phyloP scores from a whole-genome alignment of 2,329 filamentous ascomycete species.

The Aspergillus eucalypticola region DNA sequence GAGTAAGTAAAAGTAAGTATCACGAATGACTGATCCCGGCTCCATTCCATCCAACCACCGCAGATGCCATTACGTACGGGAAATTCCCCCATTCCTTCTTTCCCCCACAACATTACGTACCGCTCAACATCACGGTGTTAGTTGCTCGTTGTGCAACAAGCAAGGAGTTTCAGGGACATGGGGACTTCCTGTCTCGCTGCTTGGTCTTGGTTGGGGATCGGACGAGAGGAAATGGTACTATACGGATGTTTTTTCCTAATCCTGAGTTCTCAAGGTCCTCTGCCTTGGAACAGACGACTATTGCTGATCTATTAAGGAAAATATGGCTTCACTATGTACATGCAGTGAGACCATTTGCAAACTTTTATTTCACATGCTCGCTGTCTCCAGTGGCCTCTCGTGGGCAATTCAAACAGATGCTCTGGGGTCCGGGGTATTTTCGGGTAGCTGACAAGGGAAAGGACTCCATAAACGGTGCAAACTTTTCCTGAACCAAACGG shows the following conservation, averaged over 20 bases:
- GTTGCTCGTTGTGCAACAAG: not conserved
- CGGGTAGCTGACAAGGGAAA: not conserved
- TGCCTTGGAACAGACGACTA: too few relatives aligned
- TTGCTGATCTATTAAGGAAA: not conserved
- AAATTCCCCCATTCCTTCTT: not conserved
- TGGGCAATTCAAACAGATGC: not conserved
- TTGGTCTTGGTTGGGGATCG: too few relatives aligned
- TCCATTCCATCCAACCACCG: not conserved
- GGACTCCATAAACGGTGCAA: conserved; percentile 2
- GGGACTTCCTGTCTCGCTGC: too few relatives aligned
- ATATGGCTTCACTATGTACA: not conserved
- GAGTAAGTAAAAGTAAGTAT: not conserved
- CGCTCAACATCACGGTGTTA: not conserved
- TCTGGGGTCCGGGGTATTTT: not conserved
- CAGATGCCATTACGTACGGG: not conserved
- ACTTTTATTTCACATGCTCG: not conserved
- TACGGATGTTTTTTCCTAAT: too few relatives aligned
- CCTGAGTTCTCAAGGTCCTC: too few relatives aligned
- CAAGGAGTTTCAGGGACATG: not conserved
- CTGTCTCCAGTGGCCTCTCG: not conserved
- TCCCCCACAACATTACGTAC: not conserved
- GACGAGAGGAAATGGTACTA: too few relatives aligned
- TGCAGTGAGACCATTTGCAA: not conserved
- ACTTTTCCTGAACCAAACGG: not conserved
- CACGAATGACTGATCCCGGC: not conserved